These are phyloP conservation scores for Colletotrichum spinosum DNA, from an alignment of 2,329 filamentous ascomycete species.

Conservation along the genomic window DNA sequence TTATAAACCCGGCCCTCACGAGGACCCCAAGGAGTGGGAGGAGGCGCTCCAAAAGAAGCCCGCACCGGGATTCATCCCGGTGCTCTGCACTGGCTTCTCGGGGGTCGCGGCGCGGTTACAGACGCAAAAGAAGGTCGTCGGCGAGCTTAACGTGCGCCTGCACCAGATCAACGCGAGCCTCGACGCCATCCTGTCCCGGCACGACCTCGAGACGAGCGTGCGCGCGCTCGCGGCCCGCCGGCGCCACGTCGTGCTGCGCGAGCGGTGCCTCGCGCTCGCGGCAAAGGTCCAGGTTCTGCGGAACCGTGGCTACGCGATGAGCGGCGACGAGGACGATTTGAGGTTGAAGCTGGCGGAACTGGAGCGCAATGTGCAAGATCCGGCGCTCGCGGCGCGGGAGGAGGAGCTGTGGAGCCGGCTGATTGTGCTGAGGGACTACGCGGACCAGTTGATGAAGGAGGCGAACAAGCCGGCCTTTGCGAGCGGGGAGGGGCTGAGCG, in stretches of 20 bases:
- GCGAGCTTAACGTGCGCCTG: slow-evolving; percentile 76
- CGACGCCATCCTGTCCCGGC: slow-evolving; percentile 77
- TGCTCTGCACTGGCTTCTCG: slow-evolving; percentile 79
- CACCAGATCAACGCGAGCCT: slow-evolving; percentile 85
- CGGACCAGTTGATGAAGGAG: slow-evolving; percentile 78
- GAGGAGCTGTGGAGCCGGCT: slow-evolving; percentile 90
- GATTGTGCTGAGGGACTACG: slow-evolving; percentile 79
- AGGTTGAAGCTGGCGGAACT: slow-evolving; percentile 77
- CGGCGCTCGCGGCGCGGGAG: slow-evolving; percentile 78
- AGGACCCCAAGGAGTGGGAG: slow-evolving; percentile 85
- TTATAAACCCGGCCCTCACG: slow-evolving; percentile 76
- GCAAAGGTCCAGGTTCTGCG: slow-evolving; percentile 84
- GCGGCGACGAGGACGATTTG: slow-evolving; percentile 82
- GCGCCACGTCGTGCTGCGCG: slow-evolving; percentile 78
- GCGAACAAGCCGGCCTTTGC: slow-evolving; percentile 73
- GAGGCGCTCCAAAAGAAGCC: slow-evolving; percentile 85
- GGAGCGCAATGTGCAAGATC: slow-evolving; percentile 78
- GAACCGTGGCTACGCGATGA: slow-evolving; percentile 84
- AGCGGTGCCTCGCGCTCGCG: slow-evolving; percentile 79
- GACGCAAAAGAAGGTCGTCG: slow-evolving; percentile 76
- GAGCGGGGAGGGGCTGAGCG: slow-evolving; percentile 70
- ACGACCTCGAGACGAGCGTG: slow-evolving; percentile 82
- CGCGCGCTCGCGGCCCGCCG: slow-evolving; percentile 78
- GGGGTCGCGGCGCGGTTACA: slow-evolving; percentile 78
- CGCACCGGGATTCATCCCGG: slow-evolving; percentile 79